A percentile compares a stretch with the other conserved stretches of the same genome.
Conservation (phyloP, 345 rosid genomes). For the Iberis pinnata region DNA sequence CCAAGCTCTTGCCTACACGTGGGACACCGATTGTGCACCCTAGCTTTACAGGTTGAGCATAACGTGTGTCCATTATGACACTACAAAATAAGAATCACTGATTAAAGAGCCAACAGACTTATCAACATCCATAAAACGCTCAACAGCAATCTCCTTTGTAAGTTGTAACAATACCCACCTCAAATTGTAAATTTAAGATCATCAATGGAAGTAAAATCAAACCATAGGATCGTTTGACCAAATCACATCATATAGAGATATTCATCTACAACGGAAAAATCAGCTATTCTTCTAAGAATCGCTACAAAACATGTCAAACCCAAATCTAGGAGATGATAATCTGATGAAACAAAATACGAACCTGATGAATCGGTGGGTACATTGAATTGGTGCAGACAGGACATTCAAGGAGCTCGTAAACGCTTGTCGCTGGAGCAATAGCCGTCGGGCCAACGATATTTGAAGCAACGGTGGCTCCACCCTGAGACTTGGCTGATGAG, state of each 20-base stretch:
- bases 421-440: conserved; percentile 73
- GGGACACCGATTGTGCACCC: conserved; percentile 72
- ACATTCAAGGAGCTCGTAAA: conserved; percentile 92
- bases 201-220: no score
- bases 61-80: conserved; percentile 76
- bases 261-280: no score
- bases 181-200: no score
- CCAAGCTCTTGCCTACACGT: conserved; percentile 80
- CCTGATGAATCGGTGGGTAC: conserved; percentile 99
- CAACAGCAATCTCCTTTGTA: conserved; percentile 3
- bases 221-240: no score
- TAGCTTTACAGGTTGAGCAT: conserved; percentile 72
- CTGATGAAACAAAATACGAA: conserved; percentile 20
- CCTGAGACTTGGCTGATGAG: conserved; percentile 50
- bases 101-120: not conserved
- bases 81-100: conserved; percentile 30
- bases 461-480: conserved; percentile 28
- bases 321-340: no score
- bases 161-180: no score
- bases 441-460: conserved; percentile 48
- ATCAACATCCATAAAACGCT: not conserved
- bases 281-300: no score
- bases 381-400: conserved; percentile 98
- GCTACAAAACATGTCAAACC: no score
- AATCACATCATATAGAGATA: no score